Conservation (phyloP, 1,139 yeast species). For the Geotrichum siamense region DNA sequence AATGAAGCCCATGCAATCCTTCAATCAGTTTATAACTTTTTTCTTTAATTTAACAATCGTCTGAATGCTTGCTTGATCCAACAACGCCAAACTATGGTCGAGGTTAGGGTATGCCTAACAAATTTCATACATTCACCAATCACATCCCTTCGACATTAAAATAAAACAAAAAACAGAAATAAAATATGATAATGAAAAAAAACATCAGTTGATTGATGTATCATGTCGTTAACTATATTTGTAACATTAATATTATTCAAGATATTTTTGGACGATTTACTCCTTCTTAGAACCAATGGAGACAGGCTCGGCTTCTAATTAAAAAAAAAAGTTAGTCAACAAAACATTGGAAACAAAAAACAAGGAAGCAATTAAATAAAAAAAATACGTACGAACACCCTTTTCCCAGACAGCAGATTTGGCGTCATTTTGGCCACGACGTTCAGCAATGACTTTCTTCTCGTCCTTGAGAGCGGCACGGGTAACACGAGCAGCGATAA, state of each 20-base stretch:
- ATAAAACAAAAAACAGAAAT: too few relatives aligned
- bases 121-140: too few relatives aligned
- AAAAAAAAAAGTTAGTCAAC: conserved; percentile 15
- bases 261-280: neutral
- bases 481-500: conserved; percentile 83
- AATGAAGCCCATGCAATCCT: too few relatives aligned
- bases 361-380: neutral
- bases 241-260: neutral
- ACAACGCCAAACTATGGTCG: too few relatives aligned
- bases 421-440: conserved; percentile 71
- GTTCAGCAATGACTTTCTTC: conserved; percentile 64
- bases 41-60: too few relatives aligned
- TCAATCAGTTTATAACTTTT: too few relatives aligned
- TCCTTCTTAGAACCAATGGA: conserved; percentile 18
- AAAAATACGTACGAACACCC: conserved; percentile 45
- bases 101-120: too few relatives aligned
- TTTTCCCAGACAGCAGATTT: conserved; percentile 65
- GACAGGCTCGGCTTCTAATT: conserved; percentile 23
- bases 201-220: neutral
- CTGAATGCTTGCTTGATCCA: too few relatives aligned
- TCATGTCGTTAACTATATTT: conserved; percentile 1
- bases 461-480: conserved; percentile 89
- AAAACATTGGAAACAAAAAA: neutral
- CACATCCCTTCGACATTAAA: too few relatives aligned
- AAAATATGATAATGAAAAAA: neutral